Conservation (phyloP, 140 eudicot genomes). For the Bidens hawaiensis region DNA sequence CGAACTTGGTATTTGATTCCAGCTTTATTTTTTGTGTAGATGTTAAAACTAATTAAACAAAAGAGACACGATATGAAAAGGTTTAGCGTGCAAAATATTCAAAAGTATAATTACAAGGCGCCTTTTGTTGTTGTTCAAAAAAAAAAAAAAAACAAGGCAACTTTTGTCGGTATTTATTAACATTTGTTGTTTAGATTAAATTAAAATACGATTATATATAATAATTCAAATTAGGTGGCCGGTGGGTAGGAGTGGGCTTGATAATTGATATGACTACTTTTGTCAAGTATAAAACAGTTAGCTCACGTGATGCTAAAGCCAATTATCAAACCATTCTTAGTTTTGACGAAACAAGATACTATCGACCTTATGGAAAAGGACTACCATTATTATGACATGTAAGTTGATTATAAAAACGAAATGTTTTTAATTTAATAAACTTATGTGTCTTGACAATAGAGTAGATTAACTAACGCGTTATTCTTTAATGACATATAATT, state of each 20-base stretch:
- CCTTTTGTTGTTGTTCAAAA: too few species aligned
- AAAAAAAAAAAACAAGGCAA: too few species aligned
- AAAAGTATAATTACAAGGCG: too few species aligned
- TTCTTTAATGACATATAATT: too few species aligned
- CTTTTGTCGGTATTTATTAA: not conserved
- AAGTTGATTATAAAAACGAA: not conserved
- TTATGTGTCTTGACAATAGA: too few species aligned
- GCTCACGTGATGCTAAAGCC: not conserved
- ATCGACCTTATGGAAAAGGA: not conserved
- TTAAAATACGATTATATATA: not conserved
- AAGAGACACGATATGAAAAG: too few species aligned
- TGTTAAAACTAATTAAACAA: too few species aligned
- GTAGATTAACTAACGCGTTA: too few species aligned
- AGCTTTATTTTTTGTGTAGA: too few species aligned
- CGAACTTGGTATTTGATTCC: too few species aligned
- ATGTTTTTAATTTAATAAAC: not conserved
- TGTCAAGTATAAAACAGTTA: not conserved
- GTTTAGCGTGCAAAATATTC: too few species aligned
- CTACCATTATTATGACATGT: not conserved
- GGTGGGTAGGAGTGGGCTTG: not conserved
- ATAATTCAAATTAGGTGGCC: constrained; percentile 1
- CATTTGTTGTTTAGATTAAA: not conserved
- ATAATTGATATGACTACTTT: not conserved
- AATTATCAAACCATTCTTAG: not conserved
- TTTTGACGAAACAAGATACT: not conserved